Conservation (phyloP, 495 filamentous ascomycete genomes). For the Astrocystis sublimbata region DNA sequence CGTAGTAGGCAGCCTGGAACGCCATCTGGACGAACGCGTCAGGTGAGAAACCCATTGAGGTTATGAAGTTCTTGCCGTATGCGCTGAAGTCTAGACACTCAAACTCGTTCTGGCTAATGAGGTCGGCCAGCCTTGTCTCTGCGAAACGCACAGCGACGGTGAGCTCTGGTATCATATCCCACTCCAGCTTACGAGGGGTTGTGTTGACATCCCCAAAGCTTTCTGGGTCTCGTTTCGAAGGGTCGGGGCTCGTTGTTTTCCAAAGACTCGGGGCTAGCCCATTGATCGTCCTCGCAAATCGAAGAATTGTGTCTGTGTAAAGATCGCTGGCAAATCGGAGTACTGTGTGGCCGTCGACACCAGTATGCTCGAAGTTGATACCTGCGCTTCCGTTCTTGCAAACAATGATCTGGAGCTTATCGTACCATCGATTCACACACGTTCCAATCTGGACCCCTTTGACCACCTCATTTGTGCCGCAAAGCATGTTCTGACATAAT, state of each 20-base stretch:
- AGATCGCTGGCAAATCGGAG: constrained; percentile 93
- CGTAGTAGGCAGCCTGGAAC: constrained; percentile 98
- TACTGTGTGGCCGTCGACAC: constrained; percentile 96
- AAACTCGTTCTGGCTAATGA: constrained; percentile 97
- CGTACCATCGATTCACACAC: constrained; percentile 98
- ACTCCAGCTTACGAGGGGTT: constrained; percentile 93
- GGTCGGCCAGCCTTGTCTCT: constrained; percentile 89
- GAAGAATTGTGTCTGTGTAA: constrained; percentile 97
- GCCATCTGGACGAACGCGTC: constrained; percentile 99
- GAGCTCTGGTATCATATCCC: constrained; percentile 94
- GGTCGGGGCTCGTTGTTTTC: constrained; percentile 89
- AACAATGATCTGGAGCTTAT: constrained; percentile 98
- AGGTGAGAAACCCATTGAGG: constrained; percentile 91
- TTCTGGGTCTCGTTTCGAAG: constrained; percentile 86
- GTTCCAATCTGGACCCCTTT: constrained; percentile 94
- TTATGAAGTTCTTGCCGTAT: constrained; percentile 98
- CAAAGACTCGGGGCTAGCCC: constrained; percentile 89
- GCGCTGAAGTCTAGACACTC: constrained; percentile 83
- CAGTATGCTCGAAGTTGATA: constrained; percentile 99
- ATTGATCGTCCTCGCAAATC: constrained; percentile 95
- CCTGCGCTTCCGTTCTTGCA: constrained; percentile 98
- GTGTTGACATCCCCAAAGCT: constrained; percentile 95
- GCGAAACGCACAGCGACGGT: constrained; percentile 91
- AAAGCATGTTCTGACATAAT: constrained; percentile 96
- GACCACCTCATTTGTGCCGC: constrained; percentile 88